Conservation (phyloP, 768 basidiomycete genomes). For the Astraeus odoratus region DNA sequence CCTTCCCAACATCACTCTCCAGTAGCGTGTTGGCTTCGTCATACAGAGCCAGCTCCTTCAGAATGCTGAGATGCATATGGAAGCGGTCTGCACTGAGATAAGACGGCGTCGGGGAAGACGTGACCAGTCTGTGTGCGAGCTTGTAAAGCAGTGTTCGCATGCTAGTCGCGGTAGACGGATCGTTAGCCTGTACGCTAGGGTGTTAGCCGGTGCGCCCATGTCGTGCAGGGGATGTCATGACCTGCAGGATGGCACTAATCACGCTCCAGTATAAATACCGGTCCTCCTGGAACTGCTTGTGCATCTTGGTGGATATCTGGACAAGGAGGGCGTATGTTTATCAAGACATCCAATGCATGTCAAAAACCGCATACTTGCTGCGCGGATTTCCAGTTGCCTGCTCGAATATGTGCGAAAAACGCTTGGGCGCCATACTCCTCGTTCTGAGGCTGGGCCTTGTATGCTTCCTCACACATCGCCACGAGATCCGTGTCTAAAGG, state of each 20-base stretch:
- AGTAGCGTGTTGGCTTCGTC: constrained; percentile 68
- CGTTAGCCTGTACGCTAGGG: constrained; percentile 53
- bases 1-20: constrained; percentile 59
- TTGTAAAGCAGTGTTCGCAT: constrained; percentile 68
- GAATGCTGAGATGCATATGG: constrained; percentile 64
- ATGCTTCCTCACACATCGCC: constrained; percentile 81
- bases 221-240: constrained; percentile 18
- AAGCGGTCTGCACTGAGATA: constrained; percentile 69
- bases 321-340: not conserved
- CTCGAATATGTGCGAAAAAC: constrained; percentile 78
- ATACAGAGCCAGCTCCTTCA: constrained; percentile 59
- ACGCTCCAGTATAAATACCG: constrained; percentile 81
- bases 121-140: constrained; percentile 69
- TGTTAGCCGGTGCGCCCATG: constrained; percentile 7
- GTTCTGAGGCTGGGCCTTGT: constrained; percentile 70
- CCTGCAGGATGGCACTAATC: constrained; percentile 76
- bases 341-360: constrained; percentile 1
- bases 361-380: constrained; percentile 52
- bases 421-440: constrained; percentile 81
- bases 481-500: constrained; percentile 67
- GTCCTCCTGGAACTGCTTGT: constrained; percentile 79
- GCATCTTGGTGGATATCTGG: constrained; percentile 73
- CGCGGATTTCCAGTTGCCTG: constrained; percentile 78
- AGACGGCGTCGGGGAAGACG: constrained; percentile 55
- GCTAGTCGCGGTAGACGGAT: constrained; percentile 48